phyloP scores from a whole-genome alignment of 2,329 filamentous ascomycete genomes.

The Epichloe scottii region DNA sequence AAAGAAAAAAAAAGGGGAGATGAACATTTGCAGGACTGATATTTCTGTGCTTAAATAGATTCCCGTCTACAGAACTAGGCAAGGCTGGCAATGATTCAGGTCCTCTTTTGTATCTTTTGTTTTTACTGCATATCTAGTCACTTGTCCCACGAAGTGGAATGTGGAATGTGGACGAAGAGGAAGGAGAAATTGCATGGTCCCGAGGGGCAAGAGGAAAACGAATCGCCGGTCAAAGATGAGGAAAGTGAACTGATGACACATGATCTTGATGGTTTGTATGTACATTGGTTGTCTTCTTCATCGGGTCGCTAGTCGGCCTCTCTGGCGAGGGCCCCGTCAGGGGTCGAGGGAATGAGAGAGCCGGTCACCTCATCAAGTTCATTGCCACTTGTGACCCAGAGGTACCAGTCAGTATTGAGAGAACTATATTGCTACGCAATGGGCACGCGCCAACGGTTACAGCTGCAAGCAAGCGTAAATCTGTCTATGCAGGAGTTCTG shows the following conservation, averaged over 20 bases:
- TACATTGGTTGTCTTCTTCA: slow-evolving; percentile 1
- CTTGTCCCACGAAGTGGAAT: background rate
- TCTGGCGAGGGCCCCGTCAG: slow-evolving; percentile 20
- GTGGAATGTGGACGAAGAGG: slow-evolving; percentile 4
- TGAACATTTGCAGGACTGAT: background rate
- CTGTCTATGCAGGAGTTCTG: too few relatives aligned
- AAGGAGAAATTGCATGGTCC: slow-evolving; percentile 10
- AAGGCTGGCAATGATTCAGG: background rate
- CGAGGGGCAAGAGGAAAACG: slow-evolving; percentile 2
- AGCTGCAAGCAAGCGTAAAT: too few relatives aligned
- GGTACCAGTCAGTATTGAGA: too few relatives aligned
- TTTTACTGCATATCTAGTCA: background rate
- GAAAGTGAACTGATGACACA: slow-evolving; percentile 11
- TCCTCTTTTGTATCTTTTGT: background rate
- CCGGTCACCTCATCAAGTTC: slow-evolving; percentile 20
- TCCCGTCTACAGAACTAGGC: background rate
- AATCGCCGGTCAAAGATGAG: background rate
- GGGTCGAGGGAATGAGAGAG: slow-evolving; percentile 26
- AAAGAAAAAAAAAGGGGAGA: too few relatives aligned
- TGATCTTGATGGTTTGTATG: slow-evolving; percentile 19
- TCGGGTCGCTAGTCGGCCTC: slow-evolving; percentile 24
- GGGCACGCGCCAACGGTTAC: too few relatives aligned
- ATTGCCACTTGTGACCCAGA: background rate
- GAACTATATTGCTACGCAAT: too few relatives aligned
- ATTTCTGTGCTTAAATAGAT: background rate